A percentile compares a stretch with the other conserved stretches of the same genome.
phyloP scores from a whole-genome alignment of 1,284 basidiomycete genomes.

The Heterobasidion occidentale region DNA sequence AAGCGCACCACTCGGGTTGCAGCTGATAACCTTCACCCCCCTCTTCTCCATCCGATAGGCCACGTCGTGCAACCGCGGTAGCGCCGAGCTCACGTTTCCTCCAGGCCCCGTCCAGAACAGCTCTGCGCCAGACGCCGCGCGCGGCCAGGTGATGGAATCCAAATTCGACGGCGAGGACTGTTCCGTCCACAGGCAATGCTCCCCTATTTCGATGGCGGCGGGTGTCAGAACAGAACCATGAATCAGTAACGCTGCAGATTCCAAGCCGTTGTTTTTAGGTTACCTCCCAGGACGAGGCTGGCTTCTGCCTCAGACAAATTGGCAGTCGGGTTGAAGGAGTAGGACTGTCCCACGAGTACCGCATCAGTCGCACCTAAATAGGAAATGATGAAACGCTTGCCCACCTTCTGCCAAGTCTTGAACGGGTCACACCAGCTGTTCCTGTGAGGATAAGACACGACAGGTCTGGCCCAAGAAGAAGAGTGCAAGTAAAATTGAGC shows the following conservation, averaged over 20 bases:
- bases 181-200: constrained; percentile 74
- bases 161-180: constrained; percentile 65
- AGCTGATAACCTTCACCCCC: constrained; percentile 59
- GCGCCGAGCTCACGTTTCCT: constrained; percentile 48
- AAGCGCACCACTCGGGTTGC: constrained; percentile 77
- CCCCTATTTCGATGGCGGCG: constrained; percentile 16
- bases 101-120: constrained; percentile 75
- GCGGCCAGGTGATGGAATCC: constrained; percentile 71
- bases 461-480: constrained; percentile 20
- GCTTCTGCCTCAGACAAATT: constrained; percentile 42
- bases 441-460: constrained; percentile 16
- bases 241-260: not conserved
- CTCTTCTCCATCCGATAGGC: constrained; percentile 60
- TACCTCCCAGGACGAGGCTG: constrained; percentile 53
- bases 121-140: constrained; percentile 73
- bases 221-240: not conserved
- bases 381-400: not conserved
- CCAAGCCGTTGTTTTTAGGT: not conserved
- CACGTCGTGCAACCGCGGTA: constrained; percentile 67
- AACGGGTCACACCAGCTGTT: constrained; percentile 65
- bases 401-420: constrained; percentile 68
- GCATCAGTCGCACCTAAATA: constrained; percentile 1
- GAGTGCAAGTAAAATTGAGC: not conserved
- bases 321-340: constrained; percentile 65
- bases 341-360: constrained; percentile 20